Base-by-base conservation (phyloP, 495 filamentous ascomycete genomes). In the Platismatia glauca region DNA sequence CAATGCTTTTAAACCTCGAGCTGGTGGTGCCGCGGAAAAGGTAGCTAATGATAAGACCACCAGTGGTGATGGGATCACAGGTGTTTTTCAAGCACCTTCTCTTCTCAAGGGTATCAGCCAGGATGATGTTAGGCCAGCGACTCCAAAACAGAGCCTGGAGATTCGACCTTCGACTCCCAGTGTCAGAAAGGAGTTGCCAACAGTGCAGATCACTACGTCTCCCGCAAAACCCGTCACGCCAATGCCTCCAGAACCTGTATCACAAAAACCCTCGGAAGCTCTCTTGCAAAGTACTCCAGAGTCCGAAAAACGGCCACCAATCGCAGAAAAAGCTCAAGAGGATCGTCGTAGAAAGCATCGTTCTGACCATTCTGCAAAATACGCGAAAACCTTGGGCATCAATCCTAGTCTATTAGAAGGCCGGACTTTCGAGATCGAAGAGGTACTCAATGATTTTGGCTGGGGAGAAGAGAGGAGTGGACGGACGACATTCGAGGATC, bases 11-110 rank as follows among this genome's bases (percentile, higher is more conserved):
- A 92, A 89, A 68, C 90, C 91, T 22, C 82, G 91, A 43, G 83
- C 86, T 20, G 90, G 90, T 37, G 91, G 89, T 59, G 90, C 89
- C 39, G 89, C 83, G 39, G 89, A 92, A 60, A 85, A 86, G 59
- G 73, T 91, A 34, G 73, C 84, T 38, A 80, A 82, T 38, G 77
- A 83, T 59, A 79, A 77, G 63, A 71, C 72, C 20, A 72, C 68
- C 24, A 79, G 83, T 29, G 90, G 86, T 9, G 91, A 96, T 78
- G 91, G 91, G 8, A 93, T 96, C 61, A 94, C 86, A 4, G 82
- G 85, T 41, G 91, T 96, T 56, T 84, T 96, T 16, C 90, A 89
- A 7, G 88, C 90, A 1, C 89, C 90, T 6, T 84, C 73, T 12
- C 70, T 80, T 12, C 73, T 77, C 27, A 65, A 63, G 57, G 53